A percentile compares a stretch with the other conserved stretches of the same genome.
Evolutionary conservation across 108 stramenopile species (phyloP).

Genomic region (Craspedostauros australis): DNA sequence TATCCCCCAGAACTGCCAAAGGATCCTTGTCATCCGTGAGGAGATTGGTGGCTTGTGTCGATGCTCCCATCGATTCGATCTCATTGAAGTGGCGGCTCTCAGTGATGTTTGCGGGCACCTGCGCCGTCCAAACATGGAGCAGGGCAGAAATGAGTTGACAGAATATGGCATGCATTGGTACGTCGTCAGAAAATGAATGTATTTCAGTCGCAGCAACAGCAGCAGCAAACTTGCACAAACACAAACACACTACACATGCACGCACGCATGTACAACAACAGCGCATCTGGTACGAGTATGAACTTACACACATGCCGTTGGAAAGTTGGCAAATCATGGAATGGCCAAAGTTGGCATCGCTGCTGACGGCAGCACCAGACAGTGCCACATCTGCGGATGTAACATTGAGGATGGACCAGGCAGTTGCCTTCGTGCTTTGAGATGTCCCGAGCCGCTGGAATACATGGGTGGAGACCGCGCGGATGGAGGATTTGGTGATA

Average conservation of each 20-base stretch:
- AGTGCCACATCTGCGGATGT: slow-evolving; percentile 15
- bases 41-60: slow-evolving; percentile 27
- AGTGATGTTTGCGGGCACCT: slow-evolving; percentile 46
- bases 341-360: slow-evolving; percentile 69
- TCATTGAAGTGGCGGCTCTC: slow-evolving; percentile 54
- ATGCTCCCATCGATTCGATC: slow-evolving; percentile 17
- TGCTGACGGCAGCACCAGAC: slow-evolving; percentile 51
- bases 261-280: too few species aligned
- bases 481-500: slow-evolving; percentile 36
- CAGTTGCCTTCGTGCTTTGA: slow-evolving; percentile 44
- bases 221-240: too few species aligned
- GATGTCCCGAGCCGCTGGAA: too few species aligned
- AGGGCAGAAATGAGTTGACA: slow-evolving; percentile 42
- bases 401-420: slow-evolving; percentile 55
- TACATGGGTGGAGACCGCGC: slow-evolving; percentile 57
- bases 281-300: too few species aligned
- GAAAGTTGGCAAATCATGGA: slow-evolving; percentile 42
- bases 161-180: slow-evolving; percentile 32
- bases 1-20: slow-evolving; percentile 28
- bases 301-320: slow-evolving; percentile 42
- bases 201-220: slow-evolving; percentile 5
- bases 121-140: slow-evolving; percentile 27
- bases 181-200: slow-evolving; percentile 24
- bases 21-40: neutral
- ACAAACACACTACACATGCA: too few species aligned